Evolutionary conservation across 2,329 filamentous ascomycete genomes (phyloP).

Genomic region (Clarireedia hainanense): DNA sequence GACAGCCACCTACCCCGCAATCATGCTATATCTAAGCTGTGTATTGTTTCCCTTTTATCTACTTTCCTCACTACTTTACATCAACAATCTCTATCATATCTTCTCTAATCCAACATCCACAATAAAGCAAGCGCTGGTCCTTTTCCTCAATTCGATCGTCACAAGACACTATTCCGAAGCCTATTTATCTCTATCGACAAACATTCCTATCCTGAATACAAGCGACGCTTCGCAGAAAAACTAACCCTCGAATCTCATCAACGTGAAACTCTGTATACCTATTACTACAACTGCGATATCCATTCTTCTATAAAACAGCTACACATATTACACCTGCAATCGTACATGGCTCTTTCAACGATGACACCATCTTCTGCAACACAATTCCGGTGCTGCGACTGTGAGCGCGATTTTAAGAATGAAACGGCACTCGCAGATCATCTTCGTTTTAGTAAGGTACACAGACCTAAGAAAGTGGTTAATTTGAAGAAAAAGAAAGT

Average conservation of each 20-base stretch:
- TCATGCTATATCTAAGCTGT: too few relatives aligned
- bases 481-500: slow-evolving; percentile 10
- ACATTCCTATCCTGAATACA: slow-evolving; percentile 13
- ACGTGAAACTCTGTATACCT: slow-evolving; percentile 9
- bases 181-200: slow-evolving; percentile 9
- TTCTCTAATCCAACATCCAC: slow-evolving; percentile 12
- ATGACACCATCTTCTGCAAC: not conserved
- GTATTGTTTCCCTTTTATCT: not conserved
- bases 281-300: slow-evolving; percentile 11
- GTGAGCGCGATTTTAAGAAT: slow-evolving; percentile 15
- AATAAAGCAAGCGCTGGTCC: slow-evolving; percentile 12
- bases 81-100: slow-evolving; percentile 9
- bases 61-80: slow-evolving; percentile 1
- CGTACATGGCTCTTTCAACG: not conserved
- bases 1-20: too few relatives aligned
- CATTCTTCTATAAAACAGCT: not conserved
- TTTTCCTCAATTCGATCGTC: slow-evolving; percentile 7
- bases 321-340: slow-evolving; percentile 13
- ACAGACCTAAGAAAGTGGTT: slow-evolving; percentile 4
- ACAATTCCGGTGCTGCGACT: slow-evolving; percentile 15
- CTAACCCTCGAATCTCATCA: slow-evolving; percentile 12
- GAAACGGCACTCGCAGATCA: slow-evolving; percentile 12
- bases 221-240: slow-evolving; percentile 8
- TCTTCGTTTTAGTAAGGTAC: slow-evolving; percentile 12
- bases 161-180: slow-evolving; percentile 13